Percentiles rank a stretch among this genome's conserved stretches.
Evolutionary conservation across 2,329 filamentous ascomycete species (phyloP).

Genomic region (Falciphora oryzae): DNA sequence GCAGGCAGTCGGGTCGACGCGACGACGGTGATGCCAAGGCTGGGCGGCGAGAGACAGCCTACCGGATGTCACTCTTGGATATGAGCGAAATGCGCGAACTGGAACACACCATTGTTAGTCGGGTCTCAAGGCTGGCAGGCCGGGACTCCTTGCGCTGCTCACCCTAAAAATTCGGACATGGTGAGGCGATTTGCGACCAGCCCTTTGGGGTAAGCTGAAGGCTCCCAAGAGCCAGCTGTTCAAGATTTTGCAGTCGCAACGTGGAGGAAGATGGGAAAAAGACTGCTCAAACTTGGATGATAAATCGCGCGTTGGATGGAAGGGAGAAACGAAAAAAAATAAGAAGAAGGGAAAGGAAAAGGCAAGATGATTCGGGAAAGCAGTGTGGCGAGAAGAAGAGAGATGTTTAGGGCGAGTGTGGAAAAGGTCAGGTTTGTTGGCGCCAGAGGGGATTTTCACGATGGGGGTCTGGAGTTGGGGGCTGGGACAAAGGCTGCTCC

Average conservation of each 20-base stretch:
- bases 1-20: background rate
- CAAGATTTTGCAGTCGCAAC: background rate
- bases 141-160: conserved; percentile 3
- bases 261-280: background rate
- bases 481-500: background rate
- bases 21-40: background rate
- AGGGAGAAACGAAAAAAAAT: background rate
- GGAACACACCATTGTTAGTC: conserved; percentile 4
- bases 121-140: background rate
- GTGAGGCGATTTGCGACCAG: conserved; percentile 1
- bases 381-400: background rate
- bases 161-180: conserved; percentile 19
- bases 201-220: conserved; percentile 2
- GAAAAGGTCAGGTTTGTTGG: conserved; percentile 5
- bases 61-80: conserved; percentile 18
- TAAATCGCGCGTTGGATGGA: background rate
- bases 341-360: background rate
- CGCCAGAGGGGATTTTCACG: background rate
- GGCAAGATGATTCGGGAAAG: background rate
- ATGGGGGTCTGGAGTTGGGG: background rate
- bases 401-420: background rate
- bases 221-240: background rate
- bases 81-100: conserved; percentile 19
- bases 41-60: conserved; percentile 2
- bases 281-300: background rate